Evolutionary conservation across 257 asterid genomes (phyloP).

Genomic region (Nicotiana attenuata): DNA sequence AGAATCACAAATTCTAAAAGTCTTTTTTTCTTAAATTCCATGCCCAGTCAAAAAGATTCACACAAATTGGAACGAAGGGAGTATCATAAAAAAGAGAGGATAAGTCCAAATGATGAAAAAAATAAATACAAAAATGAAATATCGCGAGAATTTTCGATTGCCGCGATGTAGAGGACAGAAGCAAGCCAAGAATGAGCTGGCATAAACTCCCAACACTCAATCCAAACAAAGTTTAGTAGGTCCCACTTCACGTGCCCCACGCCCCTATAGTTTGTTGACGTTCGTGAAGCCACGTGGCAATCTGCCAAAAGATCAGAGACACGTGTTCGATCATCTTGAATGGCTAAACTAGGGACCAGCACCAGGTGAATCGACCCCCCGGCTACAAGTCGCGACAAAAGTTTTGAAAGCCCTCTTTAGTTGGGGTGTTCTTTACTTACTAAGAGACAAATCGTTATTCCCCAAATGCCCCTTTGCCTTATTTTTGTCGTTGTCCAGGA

Average conservation of each 20-base stretch:
- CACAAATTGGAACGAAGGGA: no score
- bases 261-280: neutral
- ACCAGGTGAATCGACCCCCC: constrained; percentile 31
- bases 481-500: neutral
- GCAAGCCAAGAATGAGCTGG: constrained; percentile 29
- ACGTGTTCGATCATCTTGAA: constrained; percentile 27
- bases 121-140: neutral
- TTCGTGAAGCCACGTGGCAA: constrained; percentile 24
- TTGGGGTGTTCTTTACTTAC: neutral
- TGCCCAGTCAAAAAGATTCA: no score
- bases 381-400: neutral
- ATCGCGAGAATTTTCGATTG: constrained; percentile 23
- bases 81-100: neutral
- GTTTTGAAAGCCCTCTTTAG: neutral
- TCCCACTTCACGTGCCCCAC: constrained; percentile 47
- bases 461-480: constrained; percentile 24
- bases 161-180: constrained; percentile 12
- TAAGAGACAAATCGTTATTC: constrained; percentile 18
- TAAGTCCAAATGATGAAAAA: neutral
- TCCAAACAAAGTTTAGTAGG: constrained; percentile 26
- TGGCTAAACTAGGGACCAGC: constrained; percentile 28
- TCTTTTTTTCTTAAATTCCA: no score
- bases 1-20: no score
- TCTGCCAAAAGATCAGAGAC: neutral
- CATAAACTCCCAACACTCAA: constrained; percentile 17